These are phyloP conservation scores for Oryza nivara DNA, from an alignment of 176 grass and related monocot species.

Conservation along the genomic window DNA sequence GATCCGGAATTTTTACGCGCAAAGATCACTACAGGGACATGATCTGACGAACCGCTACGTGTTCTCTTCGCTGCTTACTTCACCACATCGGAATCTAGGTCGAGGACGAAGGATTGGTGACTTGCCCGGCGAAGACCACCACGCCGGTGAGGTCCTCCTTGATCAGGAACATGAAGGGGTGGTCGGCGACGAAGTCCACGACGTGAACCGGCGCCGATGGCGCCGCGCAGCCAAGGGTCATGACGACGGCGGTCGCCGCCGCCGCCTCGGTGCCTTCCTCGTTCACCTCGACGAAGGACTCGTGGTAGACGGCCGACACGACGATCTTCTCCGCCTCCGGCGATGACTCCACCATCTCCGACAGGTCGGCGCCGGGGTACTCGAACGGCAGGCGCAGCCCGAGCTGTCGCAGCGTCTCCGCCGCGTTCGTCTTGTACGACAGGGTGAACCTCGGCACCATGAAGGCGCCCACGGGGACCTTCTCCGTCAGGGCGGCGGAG, in stretches of 20 bases:
- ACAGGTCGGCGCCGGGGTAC: conserved; percentile 34
- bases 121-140: conserved; percentile 41
- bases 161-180: conserved; percentile 56
- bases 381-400: conserved; percentile 53
- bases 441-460: conserved; percentile 68
- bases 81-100: background rate
- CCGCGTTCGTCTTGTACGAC: conserved; percentile 37
- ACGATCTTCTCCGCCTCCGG: conserved; percentile 11
- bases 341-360: conserved; percentile 45
- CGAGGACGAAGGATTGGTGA: conserved; percentile 14
- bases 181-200: conserved; percentile 53
- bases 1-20: background rate
- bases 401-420: conserved; percentile 35
- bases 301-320: conserved; percentile 44
- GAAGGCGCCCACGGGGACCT: conserved; percentile 47
- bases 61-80: background rate
- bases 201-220: background rate
- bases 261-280: conserved; percentile 69
- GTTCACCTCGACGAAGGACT: conserved; percentile 63
- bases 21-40: background rate
- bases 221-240: background rate
- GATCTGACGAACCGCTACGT: background rate
- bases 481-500: background rate
- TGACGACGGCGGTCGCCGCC: conserved; percentile 30
- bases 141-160: conserved; percentile 34